Percentiles rank a stretch among this genome's conserved stretches.
Evolutionary conservation across 129 eudicot species (phyloP).

Genomic region (Centella asiatica): DNA sequence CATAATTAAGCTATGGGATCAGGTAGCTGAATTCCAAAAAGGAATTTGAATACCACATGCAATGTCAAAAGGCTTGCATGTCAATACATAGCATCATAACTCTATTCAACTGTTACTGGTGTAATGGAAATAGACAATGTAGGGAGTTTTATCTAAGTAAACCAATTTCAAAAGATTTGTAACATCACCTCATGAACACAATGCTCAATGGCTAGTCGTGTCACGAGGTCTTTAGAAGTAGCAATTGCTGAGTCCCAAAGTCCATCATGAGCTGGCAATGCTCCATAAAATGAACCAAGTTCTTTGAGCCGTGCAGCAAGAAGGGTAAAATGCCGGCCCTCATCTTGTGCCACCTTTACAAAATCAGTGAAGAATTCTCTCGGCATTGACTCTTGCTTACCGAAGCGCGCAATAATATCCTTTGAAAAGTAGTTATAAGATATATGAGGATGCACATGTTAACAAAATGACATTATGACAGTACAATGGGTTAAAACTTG

Average conservation of each 20-base stretch:
- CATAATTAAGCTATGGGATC: conserved; percentile 15
- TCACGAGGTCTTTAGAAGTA: conserved; percentile 68
- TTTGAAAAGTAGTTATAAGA: not conserved
- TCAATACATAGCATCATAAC: not conserved
- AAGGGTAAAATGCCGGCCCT: conserved; percentile 91
- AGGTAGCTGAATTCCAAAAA: not conserved
- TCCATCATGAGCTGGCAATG: conserved; percentile 93
- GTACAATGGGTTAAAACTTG: not conserved
- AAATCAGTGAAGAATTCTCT: conserved; percentile 87
- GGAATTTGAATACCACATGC: not conserved
- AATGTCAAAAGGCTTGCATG: not conserved
- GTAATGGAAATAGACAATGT: too few species aligned
- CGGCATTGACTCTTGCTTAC: conserved; percentile 86
- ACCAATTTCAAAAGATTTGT: not conserved
- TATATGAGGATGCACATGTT: not conserved
- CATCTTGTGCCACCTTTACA: conserved; percentile 96
- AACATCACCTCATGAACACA: conserved; percentile 85
- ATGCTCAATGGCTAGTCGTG: conserved; percentile 91
- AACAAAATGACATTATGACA: too few species aligned
- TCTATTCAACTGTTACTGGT: not conserved
- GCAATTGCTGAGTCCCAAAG: conserved; percentile 97
- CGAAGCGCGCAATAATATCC: conserved; percentile 95
- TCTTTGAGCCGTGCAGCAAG: conserved; percentile 80
- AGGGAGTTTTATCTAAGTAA: not conserved
- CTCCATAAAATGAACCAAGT: conserved; percentile 90